Percentiles rank a stretch among this genome's conserved stretches.
These are phyloP conservation scores for Populus davidiana DNA, from an alignment of 345 rosid genomes.

Conservation along the genomic window DNA sequence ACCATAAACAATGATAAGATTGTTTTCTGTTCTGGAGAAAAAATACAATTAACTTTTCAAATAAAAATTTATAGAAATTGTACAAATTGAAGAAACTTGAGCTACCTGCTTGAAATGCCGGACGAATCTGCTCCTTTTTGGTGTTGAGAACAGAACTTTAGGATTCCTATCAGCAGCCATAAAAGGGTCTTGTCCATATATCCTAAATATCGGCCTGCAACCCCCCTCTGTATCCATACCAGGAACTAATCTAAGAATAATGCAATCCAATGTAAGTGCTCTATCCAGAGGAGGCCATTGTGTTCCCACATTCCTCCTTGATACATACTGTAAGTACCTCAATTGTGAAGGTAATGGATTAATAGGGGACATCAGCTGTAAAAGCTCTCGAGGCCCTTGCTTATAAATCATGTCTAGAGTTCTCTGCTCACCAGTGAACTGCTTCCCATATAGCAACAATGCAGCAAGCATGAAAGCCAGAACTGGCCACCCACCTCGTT, in stretches of 20 bases:
- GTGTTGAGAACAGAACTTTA: constrained; percentile 62
- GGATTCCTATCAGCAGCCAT: constrained; percentile 56
- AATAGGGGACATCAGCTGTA: constrained; percentile 56
- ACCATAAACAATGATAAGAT: not conserved
- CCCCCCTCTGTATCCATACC: constrained; percentile 63
- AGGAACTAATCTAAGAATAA: constrained; percentile 60
- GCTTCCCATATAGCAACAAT: constrained; percentile 59
- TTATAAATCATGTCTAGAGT: constrained; percentile 73
- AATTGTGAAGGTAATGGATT: constrained; percentile 74
- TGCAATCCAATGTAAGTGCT: constrained; percentile 59
- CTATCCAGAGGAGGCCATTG: constrained; percentile 70
- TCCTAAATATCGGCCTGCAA: constrained; percentile 68
- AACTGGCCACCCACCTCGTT: constrained; percentile 72
- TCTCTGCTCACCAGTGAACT: constrained; percentile 55
- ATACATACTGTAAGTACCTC: constrained; percentile 72
- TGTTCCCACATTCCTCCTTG: constrained; percentile 63
- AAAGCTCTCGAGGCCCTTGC: constrained; percentile 68
- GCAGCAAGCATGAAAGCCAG: constrained; percentile 81
- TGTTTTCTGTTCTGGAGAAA: not conserved
- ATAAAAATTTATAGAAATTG: not conserved
- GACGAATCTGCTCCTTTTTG: constrained; percentile 57
- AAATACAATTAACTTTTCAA: not conserved
- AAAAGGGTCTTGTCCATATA: constrained; percentile 67
- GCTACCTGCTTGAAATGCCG: constrained; percentile 59
- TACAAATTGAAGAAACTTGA: constrained; percentile 15